These are phyloP conservation scores for Fusarium sarcochroum DNA, from an alignment of 2,329 filamentous ascomycete genomes.

Conservation along the genomic window DNA sequence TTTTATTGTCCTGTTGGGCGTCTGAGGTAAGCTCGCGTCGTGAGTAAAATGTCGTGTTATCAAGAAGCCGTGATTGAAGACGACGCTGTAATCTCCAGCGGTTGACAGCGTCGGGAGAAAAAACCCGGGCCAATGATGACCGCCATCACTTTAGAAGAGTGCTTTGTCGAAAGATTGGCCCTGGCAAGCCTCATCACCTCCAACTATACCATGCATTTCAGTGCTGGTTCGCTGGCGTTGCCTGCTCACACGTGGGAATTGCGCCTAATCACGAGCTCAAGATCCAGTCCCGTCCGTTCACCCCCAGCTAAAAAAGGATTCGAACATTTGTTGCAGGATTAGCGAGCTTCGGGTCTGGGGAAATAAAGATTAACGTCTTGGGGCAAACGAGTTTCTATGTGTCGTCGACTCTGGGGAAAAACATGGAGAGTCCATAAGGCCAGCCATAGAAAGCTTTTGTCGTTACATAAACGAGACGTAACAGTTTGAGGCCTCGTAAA, in stretches of 20 bases:
- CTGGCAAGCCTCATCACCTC: neutral
- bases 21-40: conserved; percentile 14
- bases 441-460: conserved; percentile 41
- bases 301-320: conserved; percentile 8
- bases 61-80: neutral
- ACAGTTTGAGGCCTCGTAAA: conserved; percentile 26
- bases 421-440: conserved; percentile 21
- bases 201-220: neutral
- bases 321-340: neutral
- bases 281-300: conserved; percentile 35
- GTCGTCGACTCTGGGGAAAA: conserved; percentile 40
- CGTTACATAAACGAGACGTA: conserved; percentile 49
- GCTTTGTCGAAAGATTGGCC: neutral
- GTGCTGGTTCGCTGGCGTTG: neutral
- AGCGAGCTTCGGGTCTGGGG: conserved; percentile 29
- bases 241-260: conserved; percentile 33
- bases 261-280: conserved; percentile 39
- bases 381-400: conserved; percentile 15
- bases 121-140: conserved; percentile 1
- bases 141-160: neutral
- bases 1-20: neutral
- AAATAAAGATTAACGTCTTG: conserved; percentile 22
- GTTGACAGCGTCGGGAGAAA: neutral
- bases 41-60: neutral
- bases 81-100: conserved; percentile 6